phyloP scores from a whole-genome alignment of 805 yeast genomes.

The Teunomyces tritomae region DNA sequence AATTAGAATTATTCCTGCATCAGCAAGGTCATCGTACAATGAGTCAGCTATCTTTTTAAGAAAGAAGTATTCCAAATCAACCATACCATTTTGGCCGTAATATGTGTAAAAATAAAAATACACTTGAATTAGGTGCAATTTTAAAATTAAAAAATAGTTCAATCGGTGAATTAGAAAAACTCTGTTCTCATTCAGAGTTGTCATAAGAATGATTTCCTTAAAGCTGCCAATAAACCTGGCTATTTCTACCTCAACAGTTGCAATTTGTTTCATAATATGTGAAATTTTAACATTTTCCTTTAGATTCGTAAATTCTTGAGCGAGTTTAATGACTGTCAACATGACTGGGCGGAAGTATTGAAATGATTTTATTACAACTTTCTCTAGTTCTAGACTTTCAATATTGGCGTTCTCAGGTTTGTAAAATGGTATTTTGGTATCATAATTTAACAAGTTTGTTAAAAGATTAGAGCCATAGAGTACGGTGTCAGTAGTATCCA shows the following conservation, averaged over 20 bases:
- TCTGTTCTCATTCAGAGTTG: not conserved
- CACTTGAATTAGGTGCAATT: constrained; percentile 13
- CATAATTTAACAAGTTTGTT: constrained; percentile 27
- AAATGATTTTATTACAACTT: constrained; percentile 34
- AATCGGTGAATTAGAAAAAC: constrained; percentile 11
- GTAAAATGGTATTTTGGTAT: constrained; percentile 49
- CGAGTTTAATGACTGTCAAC: constrained; percentile 21
- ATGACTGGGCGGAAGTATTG: constrained; percentile 31
- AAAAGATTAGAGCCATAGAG: constrained; percentile 17
- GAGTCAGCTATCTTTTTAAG: constrained; percentile 13
- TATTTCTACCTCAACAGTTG: constrained; percentile 33
- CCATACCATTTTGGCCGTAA: constrained; percentile 14
- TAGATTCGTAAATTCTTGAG: constrained; percentile 34
- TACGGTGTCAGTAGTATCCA: constrained; percentile 41
- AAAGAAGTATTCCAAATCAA: constrained; percentile 14
- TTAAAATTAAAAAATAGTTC: constrained; percentile 11
- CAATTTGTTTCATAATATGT: constrained; percentile 30
- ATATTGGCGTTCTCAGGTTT: constrained; percentile 34
- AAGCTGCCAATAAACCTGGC: constrained; percentile 20
- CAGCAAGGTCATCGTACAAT: constrained; percentile 14
- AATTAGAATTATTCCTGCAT: not conserved
- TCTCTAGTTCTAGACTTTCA: constrained; percentile 40
- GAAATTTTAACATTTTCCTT: constrained; percentile 34
- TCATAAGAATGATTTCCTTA: constrained; percentile 6
- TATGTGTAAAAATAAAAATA: constrained; percentile 18